phyloP scores from a whole-genome alignment of 2,329 filamentous ascomycete species.

The Coniosporium tulheliwenetii region DNA sequence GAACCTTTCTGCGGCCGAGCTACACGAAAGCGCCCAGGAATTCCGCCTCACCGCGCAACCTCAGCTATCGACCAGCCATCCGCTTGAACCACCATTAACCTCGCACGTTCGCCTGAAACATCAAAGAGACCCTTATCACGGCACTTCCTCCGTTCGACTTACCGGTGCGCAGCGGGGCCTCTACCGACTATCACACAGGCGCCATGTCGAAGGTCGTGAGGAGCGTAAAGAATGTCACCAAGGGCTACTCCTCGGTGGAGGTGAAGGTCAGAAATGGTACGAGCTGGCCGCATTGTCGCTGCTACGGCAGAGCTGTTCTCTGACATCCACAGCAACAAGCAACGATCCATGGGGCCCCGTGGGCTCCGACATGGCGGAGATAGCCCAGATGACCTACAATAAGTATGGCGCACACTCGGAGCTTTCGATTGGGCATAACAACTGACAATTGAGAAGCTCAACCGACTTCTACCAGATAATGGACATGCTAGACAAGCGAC shows the following conservation, averaged over 20 bases:
- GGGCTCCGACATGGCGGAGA: slow-evolving; percentile 96
- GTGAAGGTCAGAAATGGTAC: slow-evolving; percentile 96
- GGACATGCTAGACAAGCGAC: slow-evolving; percentile 96
- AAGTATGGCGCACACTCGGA: slow-evolving; percentile 45
- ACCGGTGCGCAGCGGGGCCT: not conserved
- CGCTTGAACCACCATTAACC: too few relatives aligned
- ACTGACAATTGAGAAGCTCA: slow-evolving; percentile 39
- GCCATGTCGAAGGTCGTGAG: slow-evolving; percentile 93
- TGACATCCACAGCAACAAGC: slow-evolving; percentile 60
- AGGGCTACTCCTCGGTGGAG: slow-evolving; percentile 91
- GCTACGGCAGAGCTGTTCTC: slow-evolving; percentile 3
- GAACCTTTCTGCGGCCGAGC: too few relatives aligned
- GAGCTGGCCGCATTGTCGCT: not conserved
- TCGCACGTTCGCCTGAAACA: too few relatives aligned
- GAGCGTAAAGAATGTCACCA: slow-evolving; percentile 98
- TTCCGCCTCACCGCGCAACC: too few relatives aligned
- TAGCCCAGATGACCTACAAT: slow-evolving; percentile 94
- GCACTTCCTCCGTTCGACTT: too few relatives aligned
- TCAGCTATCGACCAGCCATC: too few relatives aligned
- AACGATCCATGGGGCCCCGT: slow-evolving; percentile 98
- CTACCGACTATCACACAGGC: slow-evolving; percentile 2
- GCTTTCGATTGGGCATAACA: not conserved
- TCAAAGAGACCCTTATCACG: too few relatives aligned
- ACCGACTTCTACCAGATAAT: slow-evolving; percentile 99
- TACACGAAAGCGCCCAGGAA: too few relatives aligned